Evolutionary conservation across 768 basidiomycete genomes (phyloP).

Genomic region (Boletus speciosus): DNA sequence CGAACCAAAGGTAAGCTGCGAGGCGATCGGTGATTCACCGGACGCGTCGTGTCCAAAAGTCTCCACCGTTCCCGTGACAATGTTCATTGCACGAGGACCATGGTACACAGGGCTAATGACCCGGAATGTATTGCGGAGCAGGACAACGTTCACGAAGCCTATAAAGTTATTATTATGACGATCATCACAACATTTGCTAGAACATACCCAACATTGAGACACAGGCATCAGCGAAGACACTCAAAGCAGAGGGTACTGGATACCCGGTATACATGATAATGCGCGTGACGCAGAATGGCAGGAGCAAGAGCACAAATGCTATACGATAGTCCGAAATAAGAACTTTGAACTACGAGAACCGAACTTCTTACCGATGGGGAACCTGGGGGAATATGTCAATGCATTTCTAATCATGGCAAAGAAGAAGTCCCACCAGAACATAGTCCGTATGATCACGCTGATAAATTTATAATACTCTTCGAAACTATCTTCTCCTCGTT

Average conservation of each 20-base stretch:
- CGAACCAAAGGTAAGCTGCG: not conserved
- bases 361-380: slow-evolving; percentile 49
- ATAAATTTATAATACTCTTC: slow-evolving; percentile 62
- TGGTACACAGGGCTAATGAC: slow-evolving; percentile 54
- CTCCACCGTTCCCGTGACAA: slow-evolving; percentile 11
- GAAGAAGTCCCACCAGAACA: slow-evolving; percentile 57
- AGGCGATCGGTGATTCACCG: slow-evolving; percentile 17
- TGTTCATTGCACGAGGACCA: slow-evolving; percentile 9
- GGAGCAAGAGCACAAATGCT: slow-evolving; percentile 59
- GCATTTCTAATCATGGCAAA: not conserved
- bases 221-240: slow-evolving; percentile 50
- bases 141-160: slow-evolving; percentile 63
- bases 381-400: slow-evolving; percentile 38
- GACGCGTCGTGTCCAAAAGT: slow-evolving; percentile 26
- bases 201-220: slow-evolving; percentile 54
- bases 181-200: not conserved
- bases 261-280: slow-evolving; percentile 48
- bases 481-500: slow-evolving; percentile 39
- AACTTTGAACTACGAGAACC: not conserved
- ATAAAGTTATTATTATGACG: slow-evolving; percentile 1
- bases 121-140: slow-evolving; percentile 69
- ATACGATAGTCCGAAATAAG: slow-evolving; percentile 6
- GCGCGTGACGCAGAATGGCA: slow-evolving; percentile 56
- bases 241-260: slow-evolving; percentile 41
- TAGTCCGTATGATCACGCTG: slow-evolving; percentile 56